Evolutionary conservation across 345 rosid genomes (phyloP), one percentile per base, ranked within the genome.

Genomic region (Aquilaria malaccensis): DNA sequence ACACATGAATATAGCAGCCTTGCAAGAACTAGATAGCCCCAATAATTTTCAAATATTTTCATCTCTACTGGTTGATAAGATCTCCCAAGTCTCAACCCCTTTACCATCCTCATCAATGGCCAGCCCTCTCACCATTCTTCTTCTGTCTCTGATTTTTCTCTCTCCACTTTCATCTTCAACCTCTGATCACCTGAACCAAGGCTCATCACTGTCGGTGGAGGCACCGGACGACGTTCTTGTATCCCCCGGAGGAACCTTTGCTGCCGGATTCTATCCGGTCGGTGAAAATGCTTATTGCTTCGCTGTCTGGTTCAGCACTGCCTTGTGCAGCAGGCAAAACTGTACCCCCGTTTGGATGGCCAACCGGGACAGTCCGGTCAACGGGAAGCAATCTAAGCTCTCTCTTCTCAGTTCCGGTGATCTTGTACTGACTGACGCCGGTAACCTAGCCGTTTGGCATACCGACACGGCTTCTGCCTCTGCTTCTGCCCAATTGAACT

Each of bases 341-440:
- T 46, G 55, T 52, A 55, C 68, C 7, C 14, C 55, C 6, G 68
- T 64, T 64, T 64, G 68, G 68, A 64, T 55, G 61, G 68, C 68
- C 3, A 64, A 64, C 55, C 68, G 61, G 9, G 68, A 64, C 47
- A 30, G 7, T 3, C 68, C 68, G 10, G 68, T 64, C 9, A 55
- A 64, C 46, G 60, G 54, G 4, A 56, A 64, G 37, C 33, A 9
- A 11, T 63, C 67, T 29, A 46, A 54, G 12, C 51, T 63, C 51
- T 54, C 60, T 30, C 10, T 63, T 45, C 60, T 13, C 9, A 32
- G n/a, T 12, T 43, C 60, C 14, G 70, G 70, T 6, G 43, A 58
- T 13, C 49, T 66, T 13, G 12, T 58, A n/a, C 32, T 66, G 10
- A 51, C 13, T 2, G 76, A 72, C 33, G 69, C 65, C 1, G 62